Evolutionary conservation across 179 eudicot genomes (phyloP), one percentile per base, ranked within the genome.

Genomic region (Pouteria campechiana): DNA sequence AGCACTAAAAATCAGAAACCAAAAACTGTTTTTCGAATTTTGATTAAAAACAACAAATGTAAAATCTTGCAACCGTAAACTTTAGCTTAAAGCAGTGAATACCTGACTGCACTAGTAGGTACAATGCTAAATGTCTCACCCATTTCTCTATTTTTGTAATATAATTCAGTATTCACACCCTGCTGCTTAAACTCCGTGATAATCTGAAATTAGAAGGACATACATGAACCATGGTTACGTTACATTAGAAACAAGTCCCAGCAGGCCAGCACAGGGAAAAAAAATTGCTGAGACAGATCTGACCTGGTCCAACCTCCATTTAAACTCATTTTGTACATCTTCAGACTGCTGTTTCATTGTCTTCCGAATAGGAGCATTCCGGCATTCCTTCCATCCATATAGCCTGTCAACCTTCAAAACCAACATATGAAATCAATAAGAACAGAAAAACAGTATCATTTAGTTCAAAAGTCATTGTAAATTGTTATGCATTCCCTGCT

Each of bases 81-180:
- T 20, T 13, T 4, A 36, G 37, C 53, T 10, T 24, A 36, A 11
- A 34, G 11, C 14, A 32, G 22, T 13, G 18, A 20, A 5, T 68
- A 89, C 97, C 89, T 89, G 63, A 85, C 70, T 32, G 97, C 97
- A 52, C 95, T 89, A 15, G 97, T 89, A 17, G 97, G 97, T 16
- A 89, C 83, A 49, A 89, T 85, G 57, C 70, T 81, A 57, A 33
- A 78, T 9, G 95, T 89, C 56, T 89, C 90, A 24, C 95, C 93
- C 93, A 70, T 78, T 37, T 89, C 89, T 67, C 74, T 84, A 71
- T 89, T 89, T 61, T 81, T 84, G 49, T 73, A 78, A 57, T 89
- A 89, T 37, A 89, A 64, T 52, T 78, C 85, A 32, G 97, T 89
- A 55, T 89, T 89, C 17, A 89, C 36, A 37, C 95, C 93, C 66